A percentile compares a stretch with the other conserved stretches of the same genome.
phyloP scores from a whole-genome alignment of 106 monocot genomes.

The Platanthera guangdongensis region DNA sequence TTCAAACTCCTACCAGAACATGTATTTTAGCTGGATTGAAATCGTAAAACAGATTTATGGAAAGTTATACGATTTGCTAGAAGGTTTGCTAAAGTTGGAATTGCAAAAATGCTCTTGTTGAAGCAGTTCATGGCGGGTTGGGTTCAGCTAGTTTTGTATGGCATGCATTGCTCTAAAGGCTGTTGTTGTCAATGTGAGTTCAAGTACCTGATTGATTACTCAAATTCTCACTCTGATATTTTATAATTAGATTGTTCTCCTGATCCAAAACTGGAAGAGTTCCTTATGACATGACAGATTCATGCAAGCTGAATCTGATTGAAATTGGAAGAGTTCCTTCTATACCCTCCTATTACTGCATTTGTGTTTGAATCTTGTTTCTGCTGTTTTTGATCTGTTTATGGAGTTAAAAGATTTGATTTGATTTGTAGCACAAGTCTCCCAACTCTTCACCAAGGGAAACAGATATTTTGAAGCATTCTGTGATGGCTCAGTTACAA shows the following conservation, averaged over 20 bases:
- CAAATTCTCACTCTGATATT: background rate
- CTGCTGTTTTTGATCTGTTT: too few species aligned
- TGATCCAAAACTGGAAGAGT: too few species aligned
- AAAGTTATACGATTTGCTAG: conserved; percentile 89
- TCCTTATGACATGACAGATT: too few species aligned
- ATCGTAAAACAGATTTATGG: background rate
- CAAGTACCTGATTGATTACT: background rate
- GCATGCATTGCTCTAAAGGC: conserved; percentile 76
- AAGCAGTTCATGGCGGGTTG: conserved; percentile 41
- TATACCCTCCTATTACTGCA: too few species aligned
- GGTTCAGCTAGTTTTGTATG: conserved; percentile 34
- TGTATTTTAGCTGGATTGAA: background rate
- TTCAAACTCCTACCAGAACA: background rate
- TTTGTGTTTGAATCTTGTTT: too few species aligned
- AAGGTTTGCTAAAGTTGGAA: conserved; percentile 72
- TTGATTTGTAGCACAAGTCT: too few species aligned
- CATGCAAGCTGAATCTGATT: too few species aligned
- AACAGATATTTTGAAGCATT: too few species aligned
- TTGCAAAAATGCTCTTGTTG: conserved; percentile 70
- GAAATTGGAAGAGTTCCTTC: too few species aligned
- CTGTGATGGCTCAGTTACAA: too few species aligned
- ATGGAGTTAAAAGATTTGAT: too few species aligned
- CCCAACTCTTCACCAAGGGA: too few species aligned
- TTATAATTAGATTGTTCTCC: background rate
- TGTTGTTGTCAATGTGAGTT: conserved; percentile 89